These are phyloP conservation scores for Taiozyma sp. DNA, from an alignment of 1,139 yeast genomes.

Conservation along the genomic window DNA sequence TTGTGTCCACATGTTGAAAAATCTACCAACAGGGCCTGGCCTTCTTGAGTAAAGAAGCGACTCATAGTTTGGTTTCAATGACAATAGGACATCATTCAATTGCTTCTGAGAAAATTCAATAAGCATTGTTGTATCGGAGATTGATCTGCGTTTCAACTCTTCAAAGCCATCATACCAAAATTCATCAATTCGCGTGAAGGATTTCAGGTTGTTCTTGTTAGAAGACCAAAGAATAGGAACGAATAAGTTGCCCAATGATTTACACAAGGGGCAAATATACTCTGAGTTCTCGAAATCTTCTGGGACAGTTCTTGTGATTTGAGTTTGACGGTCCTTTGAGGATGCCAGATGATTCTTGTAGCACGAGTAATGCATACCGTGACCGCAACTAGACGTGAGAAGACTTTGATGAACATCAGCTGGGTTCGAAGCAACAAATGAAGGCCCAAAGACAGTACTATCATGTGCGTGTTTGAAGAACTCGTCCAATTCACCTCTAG, in stretches of 20 bases:
- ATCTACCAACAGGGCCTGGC: conserved; percentile 2
- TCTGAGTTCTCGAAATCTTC: conserved; percentile 69
- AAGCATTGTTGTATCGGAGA: conserved; percentile 4
- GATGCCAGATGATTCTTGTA: conserved; percentile 58
- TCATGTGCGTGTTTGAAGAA: conserved; percentile 36
- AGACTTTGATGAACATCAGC: conserved; percentile 32
- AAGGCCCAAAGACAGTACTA: conserved; percentile 60
- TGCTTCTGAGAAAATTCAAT: conserved; percentile 2
- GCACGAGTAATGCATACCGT: conserved; percentile 87
- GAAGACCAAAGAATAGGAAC: conserved; percentile 45
- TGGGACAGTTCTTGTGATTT: conserved; percentile 79
- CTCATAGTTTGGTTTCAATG: conserved; percentile 9
- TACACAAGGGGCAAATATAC: conserved; percentile 87
- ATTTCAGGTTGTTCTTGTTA: conserved; percentile 11
- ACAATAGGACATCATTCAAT: not conserved
- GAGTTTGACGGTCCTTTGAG: conserved; percentile 53
- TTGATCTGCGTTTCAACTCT: conserved; percentile 1
- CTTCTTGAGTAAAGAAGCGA: not conserved
- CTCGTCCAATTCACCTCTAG: conserved; percentile 32
- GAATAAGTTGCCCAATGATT: conserved; percentile 79
- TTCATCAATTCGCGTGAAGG: conserved; percentile 7
- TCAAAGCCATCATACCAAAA: conserved; percentile 17
- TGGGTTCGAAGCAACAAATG: conserved; percentile 45
- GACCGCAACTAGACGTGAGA: conserved; percentile 84
- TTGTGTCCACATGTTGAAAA: conserved; percentile 7